Conservation (phyloP, 163 green algal species). For the Scenedesmus sp. region DNA sequence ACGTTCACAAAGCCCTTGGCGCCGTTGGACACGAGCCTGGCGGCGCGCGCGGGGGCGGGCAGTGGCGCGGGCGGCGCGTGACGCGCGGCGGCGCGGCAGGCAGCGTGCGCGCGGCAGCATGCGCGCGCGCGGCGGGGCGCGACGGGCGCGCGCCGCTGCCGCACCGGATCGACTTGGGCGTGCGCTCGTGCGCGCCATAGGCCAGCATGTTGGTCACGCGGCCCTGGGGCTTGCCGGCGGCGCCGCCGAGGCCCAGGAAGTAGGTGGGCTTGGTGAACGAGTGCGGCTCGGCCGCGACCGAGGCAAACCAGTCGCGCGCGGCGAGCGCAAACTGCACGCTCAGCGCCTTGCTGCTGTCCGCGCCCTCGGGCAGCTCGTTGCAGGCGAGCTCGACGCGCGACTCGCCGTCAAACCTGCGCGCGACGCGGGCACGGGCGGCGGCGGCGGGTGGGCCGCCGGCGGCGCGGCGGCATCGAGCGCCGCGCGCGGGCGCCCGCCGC, state of each 20-base stretch:
- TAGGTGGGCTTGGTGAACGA: conserved; percentile 41
- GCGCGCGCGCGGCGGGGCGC: conserved; percentile 1
- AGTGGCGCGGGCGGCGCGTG: no score
- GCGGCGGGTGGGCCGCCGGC: no score
- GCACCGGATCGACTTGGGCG: no score
- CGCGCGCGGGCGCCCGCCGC: no score
- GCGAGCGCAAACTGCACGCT: not conserved
- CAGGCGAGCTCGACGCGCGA: conserved; percentile 29
- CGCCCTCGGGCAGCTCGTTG: conserved; percentile 20
- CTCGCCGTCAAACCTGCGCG: conserved; percentile 18
- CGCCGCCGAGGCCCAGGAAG: conserved; percentile 11
- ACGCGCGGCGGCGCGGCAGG: no score
- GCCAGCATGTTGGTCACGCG: conserved; percentile 29
- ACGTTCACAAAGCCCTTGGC: conserved; percentile 14
- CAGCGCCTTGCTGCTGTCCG: not conserved
- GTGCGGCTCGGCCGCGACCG: not conserved
- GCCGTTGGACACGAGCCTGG: conserved; percentile 29
- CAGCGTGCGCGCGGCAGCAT: no score
- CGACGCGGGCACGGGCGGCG: no score
- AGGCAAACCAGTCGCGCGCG: conserved; percentile 3
- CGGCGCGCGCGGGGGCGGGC: no score
- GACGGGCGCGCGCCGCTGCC: no score
- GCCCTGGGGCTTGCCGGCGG: no score
- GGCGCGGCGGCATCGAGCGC: no score
- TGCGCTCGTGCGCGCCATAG: conserved; percentile 36